These are phyloP conservation scores for Alternaria longipes DNA, from an alignment of 2,329 filamentous ascomycete genomes.

Conservation along the genomic window DNA sequence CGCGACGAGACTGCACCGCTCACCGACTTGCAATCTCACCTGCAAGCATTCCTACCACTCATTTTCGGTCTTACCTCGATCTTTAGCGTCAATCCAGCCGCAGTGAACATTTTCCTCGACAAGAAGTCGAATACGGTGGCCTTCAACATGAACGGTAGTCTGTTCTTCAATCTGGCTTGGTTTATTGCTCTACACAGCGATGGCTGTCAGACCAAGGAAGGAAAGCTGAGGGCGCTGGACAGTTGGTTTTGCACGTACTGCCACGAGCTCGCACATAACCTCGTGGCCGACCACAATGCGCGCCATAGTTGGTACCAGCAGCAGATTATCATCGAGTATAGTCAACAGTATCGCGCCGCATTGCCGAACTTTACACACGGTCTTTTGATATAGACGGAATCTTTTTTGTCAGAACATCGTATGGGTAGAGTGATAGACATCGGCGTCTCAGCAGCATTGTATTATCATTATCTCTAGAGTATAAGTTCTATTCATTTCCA, in stretches of 20 bases:
- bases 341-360: slow-evolving; percentile 41
- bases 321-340: slow-evolving; percentile 51
- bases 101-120: slow-evolving; percentile 89
- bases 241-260: slow-evolving; percentile 97
- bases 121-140: slow-evolving; percentile 82
- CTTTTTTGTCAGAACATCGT: no score
- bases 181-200: slow-evolving; percentile 77
- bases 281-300: slow-evolving; percentile 74
- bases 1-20: slow-evolving; percentile 39
- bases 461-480: neutral
- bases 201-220: slow-evolving; percentile 36
- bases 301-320: slow-evolving; percentile 51
- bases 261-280: slow-evolving; percentile 94
- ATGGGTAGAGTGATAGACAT: neutral
- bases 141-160: slow-evolving; percentile 85
- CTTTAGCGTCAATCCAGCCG: slow-evolving; percentile 74
- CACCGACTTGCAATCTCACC: slow-evolving; percentile 37
- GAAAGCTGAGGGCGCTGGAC: slow-evolving; percentile 63
- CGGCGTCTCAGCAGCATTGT: neutral
- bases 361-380: slow-evolving; percentile 37
- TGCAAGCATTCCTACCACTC: slow-evolving; percentile 44
- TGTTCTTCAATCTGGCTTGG: slow-evolving; percentile 94
- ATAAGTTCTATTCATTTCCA: neutral
- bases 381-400: slow-evolving; percentile 19
- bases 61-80: slow-evolving; percentile 47